Percentiles rank a stretch among this genome's conserved stretches.
phyloP scores from a whole-genome alignment of 2,329 filamentous ascomycete genomes.

The Fusarium caatingaense region DNA sequence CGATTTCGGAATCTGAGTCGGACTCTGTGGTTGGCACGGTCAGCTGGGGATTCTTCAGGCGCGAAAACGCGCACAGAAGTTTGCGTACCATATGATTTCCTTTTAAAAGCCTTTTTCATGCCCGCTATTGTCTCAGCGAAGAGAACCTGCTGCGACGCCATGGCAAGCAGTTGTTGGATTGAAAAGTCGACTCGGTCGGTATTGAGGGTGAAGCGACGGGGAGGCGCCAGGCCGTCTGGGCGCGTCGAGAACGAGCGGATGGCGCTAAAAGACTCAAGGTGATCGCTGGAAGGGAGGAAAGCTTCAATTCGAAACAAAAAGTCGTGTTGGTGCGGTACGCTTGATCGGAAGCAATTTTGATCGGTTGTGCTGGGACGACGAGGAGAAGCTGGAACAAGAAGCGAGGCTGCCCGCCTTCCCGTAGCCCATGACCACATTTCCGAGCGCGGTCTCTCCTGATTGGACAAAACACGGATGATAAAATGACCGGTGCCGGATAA shows the following conservation, averaged over 20 bases:
- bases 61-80: slow-evolving; percentile 8
- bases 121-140: slow-evolving; percentile 74
- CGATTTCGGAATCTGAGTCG: slow-evolving; percentile 80
- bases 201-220: slow-evolving; percentile 36
- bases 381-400: slow-evolving; percentile 46
- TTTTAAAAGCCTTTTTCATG: slow-evolving; percentile 75
- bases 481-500: slow-evolving; percentile 42
- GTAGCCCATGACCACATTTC: slow-evolving; percentile 49
- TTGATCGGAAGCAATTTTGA: slow-evolving; percentile 39
- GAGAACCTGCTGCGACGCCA: slow-evolving; percentile 68
- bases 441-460: slow-evolving; percentile 37
- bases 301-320: background rate
- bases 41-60: slow-evolving; percentile 24
- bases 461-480: slow-evolving; percentile 30
- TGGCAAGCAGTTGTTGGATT: slow-evolving; percentile 41
- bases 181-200: slow-evolving; percentile 23
- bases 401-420: slow-evolving; percentile 49
- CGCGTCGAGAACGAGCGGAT: background rate
- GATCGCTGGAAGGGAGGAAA: background rate
- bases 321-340: slow-evolving; percentile 22
- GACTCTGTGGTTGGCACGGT: slow-evolving; percentile 66
- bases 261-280: background rate
- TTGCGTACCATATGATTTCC: slow-evolving; percentile 68
- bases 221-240: slow-evolving; percentile 24
- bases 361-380: slow-evolving; percentile 40